phyloP scores from a whole-genome alignment of 306 rosid genomes.

The Prunus davidiana region DNA sequence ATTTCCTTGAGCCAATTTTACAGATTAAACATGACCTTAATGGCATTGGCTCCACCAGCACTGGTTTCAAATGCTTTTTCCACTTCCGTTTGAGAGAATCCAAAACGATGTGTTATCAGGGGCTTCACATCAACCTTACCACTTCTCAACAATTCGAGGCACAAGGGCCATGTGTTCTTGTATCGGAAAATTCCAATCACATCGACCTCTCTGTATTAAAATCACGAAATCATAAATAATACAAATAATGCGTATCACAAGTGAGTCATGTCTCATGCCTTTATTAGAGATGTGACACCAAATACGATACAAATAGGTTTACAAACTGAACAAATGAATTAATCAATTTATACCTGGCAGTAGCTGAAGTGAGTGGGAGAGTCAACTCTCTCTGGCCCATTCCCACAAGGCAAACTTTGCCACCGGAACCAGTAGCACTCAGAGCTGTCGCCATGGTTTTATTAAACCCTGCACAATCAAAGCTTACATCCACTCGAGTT shows the following conservation, averaged over 20 bases:
- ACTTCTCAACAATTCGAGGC: constrained; percentile 39
- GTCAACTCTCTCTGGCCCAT: constrained; percentile 34
- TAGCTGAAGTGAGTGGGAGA: constrained; percentile 33
- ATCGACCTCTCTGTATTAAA: constrained; percentile 32
- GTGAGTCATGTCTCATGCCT: background rate
- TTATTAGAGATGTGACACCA: background rate
- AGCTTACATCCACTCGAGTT: constrained; percentile 29
- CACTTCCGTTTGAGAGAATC: constrained; percentile 34
- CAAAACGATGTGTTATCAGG: constrained; percentile 42
- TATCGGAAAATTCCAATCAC: constrained; percentile 43
- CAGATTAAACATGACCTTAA: constrained; percentile 45
- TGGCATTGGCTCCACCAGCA: constrained; percentile 41
- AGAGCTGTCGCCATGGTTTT: constrained; percentile 44
- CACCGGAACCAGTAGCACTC: constrained; percentile 36
- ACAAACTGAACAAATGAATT: background rate
- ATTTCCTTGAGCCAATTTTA: background rate
- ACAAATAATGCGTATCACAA: background rate
- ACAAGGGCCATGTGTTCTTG: constrained; percentile 46
- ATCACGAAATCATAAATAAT: background rate
- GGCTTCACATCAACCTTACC: constrained; percentile 44
- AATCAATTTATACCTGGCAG: constrained; percentile 25
- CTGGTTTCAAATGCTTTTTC: constrained; percentile 41
- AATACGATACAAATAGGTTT: background rate
- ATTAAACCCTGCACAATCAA: constrained; percentile 42
- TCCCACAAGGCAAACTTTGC: constrained; percentile 46